Percentiles rank a stretch among this genome's conserved stretches.
Evolutionary conservation across 148 eudicot genomes (phyloP).

Genomic region (Chenopodium album): DNA sequence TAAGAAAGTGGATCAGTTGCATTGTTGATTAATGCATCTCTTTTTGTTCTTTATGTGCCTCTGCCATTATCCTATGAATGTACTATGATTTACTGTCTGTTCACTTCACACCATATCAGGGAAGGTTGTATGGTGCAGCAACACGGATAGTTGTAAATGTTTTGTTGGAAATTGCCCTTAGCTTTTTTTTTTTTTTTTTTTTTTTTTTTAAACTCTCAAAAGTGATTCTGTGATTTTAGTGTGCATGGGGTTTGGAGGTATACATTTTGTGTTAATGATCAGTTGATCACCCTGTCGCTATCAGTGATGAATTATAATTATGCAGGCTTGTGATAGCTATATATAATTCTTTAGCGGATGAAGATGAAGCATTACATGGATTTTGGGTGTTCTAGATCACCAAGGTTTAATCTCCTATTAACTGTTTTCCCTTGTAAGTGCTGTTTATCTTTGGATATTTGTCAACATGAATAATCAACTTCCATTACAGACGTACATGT

Average conservation of each 20-base stretch:
- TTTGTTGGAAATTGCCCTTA: not conserved
- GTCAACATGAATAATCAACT: not conserved
- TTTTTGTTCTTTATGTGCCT: not conserved
- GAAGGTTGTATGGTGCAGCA: not conserved
- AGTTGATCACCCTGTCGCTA: not conserved
- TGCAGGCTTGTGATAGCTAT: slow-evolving; percentile 79
- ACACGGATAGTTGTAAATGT: not conserved
- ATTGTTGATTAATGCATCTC: not conserved
- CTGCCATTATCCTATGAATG: not conserved
- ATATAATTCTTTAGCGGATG: slow-evolving; percentile 52
- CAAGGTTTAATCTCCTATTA: not conserved
- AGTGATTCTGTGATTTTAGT: not conserved
- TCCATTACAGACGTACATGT: not conserved
- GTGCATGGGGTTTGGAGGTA: not conserved
- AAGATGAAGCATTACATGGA: slow-evolving; percentile 56
- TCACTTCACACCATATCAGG: not conserved
- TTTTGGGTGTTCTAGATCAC: slow-evolving; percentile 44
- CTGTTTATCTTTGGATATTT: not conserved
- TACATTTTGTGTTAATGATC: not conserved
- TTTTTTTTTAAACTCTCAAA: too few species aligned
- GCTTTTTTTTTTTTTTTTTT: not conserved
- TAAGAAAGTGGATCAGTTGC: not conserved
- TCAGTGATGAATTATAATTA: slow-evolving; percentile 12
- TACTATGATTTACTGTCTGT: not conserved
- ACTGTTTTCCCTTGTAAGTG: slow-evolving; percentile 26